These are phyloP conservation scores for Sonneratia alba DNA, from an alignment of 345 rosid species.

Conservation along the genomic window DNA sequence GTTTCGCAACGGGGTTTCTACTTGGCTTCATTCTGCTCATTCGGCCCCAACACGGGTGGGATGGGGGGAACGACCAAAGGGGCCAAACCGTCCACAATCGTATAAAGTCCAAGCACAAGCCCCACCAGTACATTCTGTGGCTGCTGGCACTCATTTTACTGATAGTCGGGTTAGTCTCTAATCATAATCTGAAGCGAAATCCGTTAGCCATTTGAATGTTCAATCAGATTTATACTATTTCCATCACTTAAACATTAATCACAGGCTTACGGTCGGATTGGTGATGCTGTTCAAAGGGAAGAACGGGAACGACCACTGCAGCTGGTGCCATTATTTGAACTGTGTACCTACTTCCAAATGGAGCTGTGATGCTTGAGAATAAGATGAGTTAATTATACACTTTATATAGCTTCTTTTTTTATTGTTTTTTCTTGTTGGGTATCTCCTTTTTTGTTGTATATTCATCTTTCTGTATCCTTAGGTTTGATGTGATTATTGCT, in stretches of 20 bases:
- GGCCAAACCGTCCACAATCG: conserved; percentile 29
- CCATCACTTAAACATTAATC: neutral
- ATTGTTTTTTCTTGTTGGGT: neutral
- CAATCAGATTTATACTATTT: neutral
- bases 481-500: neutral
- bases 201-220: too few species aligned
- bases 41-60: conserved; percentile 75
- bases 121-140: conserved; percentile 55
- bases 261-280: conserved; percentile 46
- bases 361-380: conserved; percentile 8
- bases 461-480: neutral
- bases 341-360: conserved; percentile 76
- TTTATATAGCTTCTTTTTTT: neutral
- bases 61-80: conserved; percentile 29
- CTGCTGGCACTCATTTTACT: conserved; percentile 41
- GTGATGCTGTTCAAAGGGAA: conserved; percentile 59
- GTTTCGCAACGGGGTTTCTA: conserved; percentile 67
- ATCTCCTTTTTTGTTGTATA: neutral
- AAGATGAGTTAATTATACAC: neutral
- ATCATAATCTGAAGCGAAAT: neutral
- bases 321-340: conserved; percentile 77
- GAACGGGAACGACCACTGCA: conserved; percentile 52
- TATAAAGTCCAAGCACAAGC: conserved; percentile 48
- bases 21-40: conserved; percentile 69
- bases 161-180: conserved; percentile 41